Conservation (phyloP, 768 basidiomycete genomes). For the Glaciozyma martinii region DNA sequence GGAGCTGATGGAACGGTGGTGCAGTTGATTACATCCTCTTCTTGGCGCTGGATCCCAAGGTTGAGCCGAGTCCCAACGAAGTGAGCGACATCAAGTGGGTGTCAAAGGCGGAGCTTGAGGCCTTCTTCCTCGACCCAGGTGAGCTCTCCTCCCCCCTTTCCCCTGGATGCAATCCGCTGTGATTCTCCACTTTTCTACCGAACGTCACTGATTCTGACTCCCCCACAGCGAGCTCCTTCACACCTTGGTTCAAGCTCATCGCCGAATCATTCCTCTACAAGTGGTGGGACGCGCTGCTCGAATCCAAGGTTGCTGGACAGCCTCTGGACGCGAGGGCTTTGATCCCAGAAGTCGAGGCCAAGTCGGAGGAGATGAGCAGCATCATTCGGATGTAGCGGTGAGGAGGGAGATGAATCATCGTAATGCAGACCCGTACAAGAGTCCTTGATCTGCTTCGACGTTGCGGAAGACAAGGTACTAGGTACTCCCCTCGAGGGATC, state of each 20-base stretch:
- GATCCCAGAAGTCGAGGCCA: slow-evolving; percentile 8
- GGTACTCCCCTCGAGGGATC: too few relatives aligned
- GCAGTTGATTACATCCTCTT: slow-evolving; percentile 97
- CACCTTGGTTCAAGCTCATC: slow-evolving; percentile 99
- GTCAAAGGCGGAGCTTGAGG: slow-evolving; percentile 74
- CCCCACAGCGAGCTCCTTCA: slow-evolving; percentile 68
- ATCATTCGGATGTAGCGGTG: slow-evolving; percentile 22
- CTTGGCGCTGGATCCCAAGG: slow-evolving; percentile 75
- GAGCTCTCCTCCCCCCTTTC: slow-evolving; percentile 31
- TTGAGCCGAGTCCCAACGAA: slow-evolving; percentile 76
- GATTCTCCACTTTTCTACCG: not conserved
- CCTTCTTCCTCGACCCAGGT: slow-evolving; percentile 80
- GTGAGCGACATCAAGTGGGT: slow-evolving; percentile 87
- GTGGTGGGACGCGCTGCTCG: slow-evolving; percentile 91
- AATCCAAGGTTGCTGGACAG: slow-evolving; percentile 7
- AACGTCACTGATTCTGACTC: not conserved
- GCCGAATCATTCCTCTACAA: slow-evolving; percentile 92
- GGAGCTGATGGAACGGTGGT: not conserved
- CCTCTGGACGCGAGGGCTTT: slow-evolving; percentile 17
- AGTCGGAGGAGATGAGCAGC: slow-evolving; percentile 12
- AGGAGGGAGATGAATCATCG: too few relatives aligned
- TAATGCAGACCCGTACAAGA: too few relatives aligned
- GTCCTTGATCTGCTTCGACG: too few relatives aligned
- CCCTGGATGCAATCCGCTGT: not conserved
- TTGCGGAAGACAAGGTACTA: too few relatives aligned